phyloP scores from a whole-genome alignment of 1,284 basidiomycete genomes.

The Trichosporon inkin region DNA sequence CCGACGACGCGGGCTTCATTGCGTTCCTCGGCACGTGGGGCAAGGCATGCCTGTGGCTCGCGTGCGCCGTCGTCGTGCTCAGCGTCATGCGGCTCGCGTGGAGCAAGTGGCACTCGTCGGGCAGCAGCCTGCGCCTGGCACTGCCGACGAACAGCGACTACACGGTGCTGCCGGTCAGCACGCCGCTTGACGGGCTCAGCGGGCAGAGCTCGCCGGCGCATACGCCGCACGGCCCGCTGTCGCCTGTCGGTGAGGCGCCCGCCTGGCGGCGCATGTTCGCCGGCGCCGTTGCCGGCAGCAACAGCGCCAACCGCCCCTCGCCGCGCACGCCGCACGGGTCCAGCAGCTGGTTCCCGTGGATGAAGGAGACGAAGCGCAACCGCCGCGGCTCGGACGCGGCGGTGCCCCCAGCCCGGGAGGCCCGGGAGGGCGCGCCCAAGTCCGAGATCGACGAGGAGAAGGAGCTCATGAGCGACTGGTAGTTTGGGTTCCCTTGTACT shows the following conservation, averaged over 20 bases:
- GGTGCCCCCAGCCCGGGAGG: neutral
- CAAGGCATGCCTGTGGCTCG: conserved; percentile 76
- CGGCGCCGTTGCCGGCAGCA: conserved; percentile 3
- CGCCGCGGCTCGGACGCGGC: conserved; percentile 4
- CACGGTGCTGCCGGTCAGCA: conserved; percentile 17
- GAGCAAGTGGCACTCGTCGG: conserved; percentile 26
- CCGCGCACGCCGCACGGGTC: conserved; percentile 22
- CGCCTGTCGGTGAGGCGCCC: conserved; percentile 22
- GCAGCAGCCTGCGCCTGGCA: conserved; percentile 19
- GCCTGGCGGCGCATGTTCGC: conserved; percentile 20
- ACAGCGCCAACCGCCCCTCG: neutral
- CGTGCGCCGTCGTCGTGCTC: conserved; percentile 63
- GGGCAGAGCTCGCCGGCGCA: conserved; percentile 13
- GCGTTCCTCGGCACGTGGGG: conserved; percentile 83
- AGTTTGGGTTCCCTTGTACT: neutral
- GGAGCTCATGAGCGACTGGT: conserved; percentile 8
- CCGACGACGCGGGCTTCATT: conserved; percentile 89
- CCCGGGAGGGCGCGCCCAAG: neutral
- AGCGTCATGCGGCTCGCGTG: conserved; percentile 63
- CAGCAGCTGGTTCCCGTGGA: conserved; percentile 22
- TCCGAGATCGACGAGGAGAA: conserved; percentile 41
- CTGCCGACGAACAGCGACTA: conserved; percentile 15
- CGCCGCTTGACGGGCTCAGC: conserved; percentile 6
- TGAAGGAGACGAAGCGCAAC: conserved; percentile 6
- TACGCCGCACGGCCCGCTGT: conserved; percentile 10